Evolutionary conservation across 1,139 yeast species (phyloP).

Genomic region (Yamadazyma oceani): DNA sequence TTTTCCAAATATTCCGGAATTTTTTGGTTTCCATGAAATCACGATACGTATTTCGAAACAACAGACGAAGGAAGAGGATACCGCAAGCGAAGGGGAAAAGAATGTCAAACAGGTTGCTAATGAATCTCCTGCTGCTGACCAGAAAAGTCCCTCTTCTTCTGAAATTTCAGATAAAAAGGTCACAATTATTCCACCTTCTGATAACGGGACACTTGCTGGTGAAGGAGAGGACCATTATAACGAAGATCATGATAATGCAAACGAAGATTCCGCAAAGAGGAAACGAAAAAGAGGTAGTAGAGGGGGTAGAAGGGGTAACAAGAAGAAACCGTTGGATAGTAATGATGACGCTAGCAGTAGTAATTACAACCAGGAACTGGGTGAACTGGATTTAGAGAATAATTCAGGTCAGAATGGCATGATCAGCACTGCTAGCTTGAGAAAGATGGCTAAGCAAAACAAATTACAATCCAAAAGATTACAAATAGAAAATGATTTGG

Average conservation of each 20-base stretch:
- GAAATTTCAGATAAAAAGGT: slow-evolving; percentile 22
- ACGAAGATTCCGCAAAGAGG: slow-evolving; percentile 20
- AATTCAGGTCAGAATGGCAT: slow-evolving; percentile 10
- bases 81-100: too few relatives aligned
- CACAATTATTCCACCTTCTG: slow-evolving; percentile 30
- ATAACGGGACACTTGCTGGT: slow-evolving; percentile 1
- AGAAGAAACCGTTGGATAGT: slow-evolving; percentile 28
- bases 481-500: slow-evolving; percentile 53
- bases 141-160: neutral
- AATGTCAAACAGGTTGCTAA: too few relatives aligned
- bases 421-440: slow-evolving; percentile 30
- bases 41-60: too few relatives aligned
- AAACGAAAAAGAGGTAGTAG: slow-evolving; percentile 83
- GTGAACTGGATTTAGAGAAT: slow-evolving; percentile 12
- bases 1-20: slow-evolving; percentile 5
- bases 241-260: slow-evolving; percentile 10
- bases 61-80: too few relatives aligned
- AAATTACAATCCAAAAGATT: slow-evolving; percentile 30
- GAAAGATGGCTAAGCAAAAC: slow-evolving; percentile 20
- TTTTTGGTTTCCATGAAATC: neutral
- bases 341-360: neutral
- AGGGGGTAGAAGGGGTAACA: slow-evolving; percentile 64
- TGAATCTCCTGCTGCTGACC: too few relatives aligned
- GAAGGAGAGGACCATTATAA: slow-evolving; percentile 11
- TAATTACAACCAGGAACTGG: neutral